Evolutionary conservation across 2,329 filamentous ascomycete genomes (phyloP), one percentile per base, ranked within the genome.

Genomic region (Teratosphaeriaceae sp.): DNA sequence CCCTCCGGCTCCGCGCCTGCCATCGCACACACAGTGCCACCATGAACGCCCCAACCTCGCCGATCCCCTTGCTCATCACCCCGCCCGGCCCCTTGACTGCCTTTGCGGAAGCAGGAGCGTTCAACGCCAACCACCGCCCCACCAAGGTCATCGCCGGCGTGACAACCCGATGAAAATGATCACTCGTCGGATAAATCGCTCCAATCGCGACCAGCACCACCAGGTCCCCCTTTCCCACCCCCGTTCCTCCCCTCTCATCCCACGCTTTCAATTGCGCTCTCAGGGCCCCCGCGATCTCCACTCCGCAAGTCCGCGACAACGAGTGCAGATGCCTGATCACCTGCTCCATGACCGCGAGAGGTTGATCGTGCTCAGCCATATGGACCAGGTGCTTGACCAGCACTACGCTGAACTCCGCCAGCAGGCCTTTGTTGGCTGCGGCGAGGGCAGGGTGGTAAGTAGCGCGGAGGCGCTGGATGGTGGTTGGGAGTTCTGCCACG

Each of bases 111-210:
- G n/a, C n/a, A n/a, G n/a, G 15, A 18, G 24, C 24, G 15, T n/a
- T 34, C 12, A 19, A n/a, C n/a, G 84, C 87, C 20, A 98, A 74
- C 65, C 85, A 96, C 42, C 87, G 80, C 11, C 78, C 78, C 65
- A 97, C 86, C n/a, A 82, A 77, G 4, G 96, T 78, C 65, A 88
- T 84, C 1, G 90, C 85, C 2, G 92, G 92, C 1, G 92, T 98
- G 30, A 88, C 84, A 26, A 97, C 87, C 55, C 92, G 84, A 58
- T 98, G 92, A 65, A 97, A 98, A 66, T 97, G 89, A 65, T 98
- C 92, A 0, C 89, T 96, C 0, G 92, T 95, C 3, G 92, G 89
- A 58, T 94, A 98, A 41, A 94, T 85, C 2, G 80, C 81, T 30
- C 83, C 80, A 46, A 96, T 79, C 0, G 87, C 88, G 0, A 87